phyloP scores from a whole-genome alignment of 768 basidiomycete genomes.

The Mycena amicta region DNA sequence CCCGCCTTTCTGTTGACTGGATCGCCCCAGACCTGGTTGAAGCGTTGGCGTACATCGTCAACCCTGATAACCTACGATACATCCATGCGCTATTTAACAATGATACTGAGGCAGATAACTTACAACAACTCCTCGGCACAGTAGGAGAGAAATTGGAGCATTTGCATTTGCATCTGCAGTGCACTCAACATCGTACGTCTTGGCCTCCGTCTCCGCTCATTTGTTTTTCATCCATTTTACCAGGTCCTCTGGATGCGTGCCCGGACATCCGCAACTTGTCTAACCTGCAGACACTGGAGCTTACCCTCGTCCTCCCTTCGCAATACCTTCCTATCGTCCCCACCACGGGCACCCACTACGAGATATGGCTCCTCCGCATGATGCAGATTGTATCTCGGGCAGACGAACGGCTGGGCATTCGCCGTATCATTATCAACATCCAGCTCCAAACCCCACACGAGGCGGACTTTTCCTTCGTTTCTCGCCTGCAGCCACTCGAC shows the following conservation, averaged over 20 bases:
- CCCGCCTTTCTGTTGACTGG: too few species aligned
- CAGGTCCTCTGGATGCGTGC: neutral
- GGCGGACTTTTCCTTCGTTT: neutral
- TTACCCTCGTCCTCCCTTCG: neutral
- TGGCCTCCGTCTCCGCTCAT: too few species aligned
- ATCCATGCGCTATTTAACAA: neutral
- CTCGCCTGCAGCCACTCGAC: neutral
- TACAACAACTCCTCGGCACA: neutral
- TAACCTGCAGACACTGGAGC: neutral
- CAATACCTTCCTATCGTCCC: neutral
- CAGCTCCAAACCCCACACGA: neutral
- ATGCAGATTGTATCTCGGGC: neutral
- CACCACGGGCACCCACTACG: neutral
- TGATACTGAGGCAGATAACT: neutral
- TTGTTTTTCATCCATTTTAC: neutral
- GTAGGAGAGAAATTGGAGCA: neutral
- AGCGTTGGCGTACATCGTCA: too few species aligned
- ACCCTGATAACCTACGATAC: neutral
- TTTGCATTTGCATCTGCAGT: too few species aligned
- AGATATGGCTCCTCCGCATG: neutral
- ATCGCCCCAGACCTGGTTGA: too few species aligned
- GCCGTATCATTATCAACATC: neutral
- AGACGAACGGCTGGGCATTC: neutral
- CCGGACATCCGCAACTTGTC: neutral
- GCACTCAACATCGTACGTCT: too few species aligned